Conservation (phyloP, 2,329 filamentous ascomycete genomes). For the Sporothrix mexicana region DNA sequence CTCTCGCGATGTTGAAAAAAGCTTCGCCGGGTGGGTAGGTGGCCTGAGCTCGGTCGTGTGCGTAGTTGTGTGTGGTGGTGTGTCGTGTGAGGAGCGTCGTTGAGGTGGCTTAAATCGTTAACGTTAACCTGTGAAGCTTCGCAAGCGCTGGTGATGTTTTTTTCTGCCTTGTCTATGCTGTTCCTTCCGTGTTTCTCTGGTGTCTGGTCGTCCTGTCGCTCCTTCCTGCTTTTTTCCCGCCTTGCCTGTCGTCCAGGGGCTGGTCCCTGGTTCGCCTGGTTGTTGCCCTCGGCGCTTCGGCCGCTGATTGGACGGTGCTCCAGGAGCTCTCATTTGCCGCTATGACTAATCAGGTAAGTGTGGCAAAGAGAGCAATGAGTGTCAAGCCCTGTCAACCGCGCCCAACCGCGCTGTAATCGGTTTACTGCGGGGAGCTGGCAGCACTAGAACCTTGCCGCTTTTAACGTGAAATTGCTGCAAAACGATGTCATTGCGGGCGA, state of each 20-base stretch:
- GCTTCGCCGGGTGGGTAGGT: neutral
- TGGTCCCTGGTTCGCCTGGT: neutral
- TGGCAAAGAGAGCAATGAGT: neutral
- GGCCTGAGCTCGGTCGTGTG: neutral
- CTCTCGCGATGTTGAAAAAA: neutral
- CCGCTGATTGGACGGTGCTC: conserved; percentile 24
- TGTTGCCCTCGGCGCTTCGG: conserved; percentile 14
- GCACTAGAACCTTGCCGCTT: neutral
- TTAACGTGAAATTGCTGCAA: neutral
- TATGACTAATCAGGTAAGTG: conserved; percentile 31
- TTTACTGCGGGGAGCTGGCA: neutral
- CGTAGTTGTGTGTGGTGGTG: neutral
- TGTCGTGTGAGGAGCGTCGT: neutral
- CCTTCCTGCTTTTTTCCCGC: conserved; percentile 20
- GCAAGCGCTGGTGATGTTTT: conserved; percentile 32
- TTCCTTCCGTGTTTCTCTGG: neutral
- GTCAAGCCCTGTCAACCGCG: conserved; percentile 4
- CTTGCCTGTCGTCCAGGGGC: conserved; percentile 29
- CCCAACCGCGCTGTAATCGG: neutral
- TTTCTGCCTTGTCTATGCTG: neutral
- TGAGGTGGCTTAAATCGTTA: neutral
- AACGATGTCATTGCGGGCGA: conserved; percentile 20
- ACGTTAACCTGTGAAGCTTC: neutral
- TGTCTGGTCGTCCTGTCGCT: neutral
- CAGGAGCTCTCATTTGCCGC: conserved; percentile 18